Percentiles rank a stretch among this genome's conserved stretches.
phyloP scores from a whole-genome alignment of 208 protist genomes.

The Trichomonas gallinae region DNA sequence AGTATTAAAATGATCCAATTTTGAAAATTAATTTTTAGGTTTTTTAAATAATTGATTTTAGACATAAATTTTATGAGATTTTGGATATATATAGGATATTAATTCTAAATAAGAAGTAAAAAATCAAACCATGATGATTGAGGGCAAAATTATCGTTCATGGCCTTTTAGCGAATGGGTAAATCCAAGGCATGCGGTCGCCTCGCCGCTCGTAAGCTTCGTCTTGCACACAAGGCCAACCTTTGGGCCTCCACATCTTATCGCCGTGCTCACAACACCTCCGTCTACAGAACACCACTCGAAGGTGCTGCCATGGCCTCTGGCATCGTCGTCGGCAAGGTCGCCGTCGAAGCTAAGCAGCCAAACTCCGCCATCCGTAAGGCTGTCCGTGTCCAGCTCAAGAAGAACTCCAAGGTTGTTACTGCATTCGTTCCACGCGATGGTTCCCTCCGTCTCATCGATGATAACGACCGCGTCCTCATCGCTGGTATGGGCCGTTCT shows the following conservation, averaged over 20 bases:
- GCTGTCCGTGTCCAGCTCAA: conserved; percentile 98
- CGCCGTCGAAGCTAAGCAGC: conserved; percentile 98
- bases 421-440: conserved; percentile 97
- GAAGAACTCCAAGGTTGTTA: conserved; percentile 99
- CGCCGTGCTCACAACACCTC: background rate
- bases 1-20: too few relatives aligned
- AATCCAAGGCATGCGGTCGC: background rate
- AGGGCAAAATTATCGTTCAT: background rate
- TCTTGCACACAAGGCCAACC: background rate
- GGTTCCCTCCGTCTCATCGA: conserved; percentile 97
- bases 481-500: conserved; percentile 58
- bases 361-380: conserved; percentile 99
- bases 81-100: too few relatives aligned
- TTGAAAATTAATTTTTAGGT: too few relatives aligned
- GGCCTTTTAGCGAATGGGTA: background rate
- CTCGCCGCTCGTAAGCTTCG: background rate
- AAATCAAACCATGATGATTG: too few relatives aligned
- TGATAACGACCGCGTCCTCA: conserved; percentile 67
- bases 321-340: conserved; percentile 32
- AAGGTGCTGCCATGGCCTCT: background rate
- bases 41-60: too few relatives aligned
- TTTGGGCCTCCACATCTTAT: background rate
- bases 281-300: background rate
- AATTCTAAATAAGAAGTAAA: too few relatives aligned
- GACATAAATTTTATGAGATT: too few relatives aligned